phyloP scores from a whole-genome alignment of 2,329 filamentous ascomycete genomes.

The Boeremia lycopersici region DNA sequence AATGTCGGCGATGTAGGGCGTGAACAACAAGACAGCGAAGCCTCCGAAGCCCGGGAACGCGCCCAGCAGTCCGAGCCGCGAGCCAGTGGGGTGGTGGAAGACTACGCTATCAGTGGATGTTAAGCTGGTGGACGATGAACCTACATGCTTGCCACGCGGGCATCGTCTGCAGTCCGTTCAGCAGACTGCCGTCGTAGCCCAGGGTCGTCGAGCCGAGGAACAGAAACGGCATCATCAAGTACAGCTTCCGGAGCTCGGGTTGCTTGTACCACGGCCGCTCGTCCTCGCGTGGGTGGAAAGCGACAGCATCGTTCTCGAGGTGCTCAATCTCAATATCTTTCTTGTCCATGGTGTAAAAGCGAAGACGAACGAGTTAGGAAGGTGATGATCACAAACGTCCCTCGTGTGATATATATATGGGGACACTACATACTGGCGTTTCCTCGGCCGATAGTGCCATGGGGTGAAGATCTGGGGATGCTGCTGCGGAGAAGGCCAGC shows the following conservation, averaged over 20 bases:
- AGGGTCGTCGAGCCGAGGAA: conserved; percentile 26
- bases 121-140: conserved; percentile 23
- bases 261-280: conserved; percentile 25
- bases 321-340: conserved; percentile 18
- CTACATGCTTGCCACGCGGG: conserved; percentile 31
- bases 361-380: background rate
- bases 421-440: background rate
- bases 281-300: conserved; percentile 15
- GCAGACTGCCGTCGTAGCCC: conserved; percentile 26
- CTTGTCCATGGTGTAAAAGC: conserved; percentile 12
- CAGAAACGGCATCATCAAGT: conserved; percentile 26
- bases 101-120: background rate
- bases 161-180: conserved; percentile 30
- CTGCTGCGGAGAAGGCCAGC: conserved; percentile 7
- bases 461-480: conserved; percentile 6
- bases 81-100: conserved; percentile 35
- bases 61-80: conserved; percentile 54
- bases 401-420: conserved; percentile 10
- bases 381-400: conserved; percentile 2
- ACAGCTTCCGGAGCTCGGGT: conserved; percentile 26
- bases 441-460: conserved; percentile 1
- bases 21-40: conserved; percentile 54
- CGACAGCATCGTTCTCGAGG: conserved; percentile 15
- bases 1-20: conserved; percentile 38
- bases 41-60: conserved; percentile 54